phyloP scores from a whole-genome alignment of 768 basidiomycete species.

The Coprinellus micaceus region DNA sequence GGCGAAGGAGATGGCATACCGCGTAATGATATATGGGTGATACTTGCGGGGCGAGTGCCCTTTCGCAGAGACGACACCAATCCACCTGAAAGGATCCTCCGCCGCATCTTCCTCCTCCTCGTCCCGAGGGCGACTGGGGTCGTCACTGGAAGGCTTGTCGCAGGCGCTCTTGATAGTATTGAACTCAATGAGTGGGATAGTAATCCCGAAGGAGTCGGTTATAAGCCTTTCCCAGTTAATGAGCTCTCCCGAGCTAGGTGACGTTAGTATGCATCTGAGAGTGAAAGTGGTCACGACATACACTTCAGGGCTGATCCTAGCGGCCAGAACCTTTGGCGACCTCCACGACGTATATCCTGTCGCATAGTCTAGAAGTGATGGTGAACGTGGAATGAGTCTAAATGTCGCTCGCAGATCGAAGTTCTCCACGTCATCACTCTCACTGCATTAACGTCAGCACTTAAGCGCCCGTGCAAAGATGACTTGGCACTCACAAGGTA shows the following conservation, averaged over 20 bases:
- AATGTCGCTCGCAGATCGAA: slow-evolving; percentile 36
- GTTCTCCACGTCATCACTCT: slow-evolving; percentile 17
- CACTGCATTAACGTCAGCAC: slow-evolving; percentile 6
- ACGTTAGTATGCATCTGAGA: neutral
- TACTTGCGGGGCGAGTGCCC: slow-evolving; percentile 14
- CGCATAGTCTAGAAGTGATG: slow-evolving; percentile 26
- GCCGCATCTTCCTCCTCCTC: neutral
- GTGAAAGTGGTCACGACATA: neutral
- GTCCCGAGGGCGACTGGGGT: too few species aligned
- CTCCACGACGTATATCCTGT: slow-evolving; percentile 30
- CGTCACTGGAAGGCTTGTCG: too few species aligned
- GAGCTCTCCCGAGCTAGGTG: neutral
- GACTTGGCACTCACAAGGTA: slow-evolving; percentile 25
- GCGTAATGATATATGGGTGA: slow-evolving; percentile 37
- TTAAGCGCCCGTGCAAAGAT: neutral
- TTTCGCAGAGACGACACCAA: slow-evolving; percentile 8
- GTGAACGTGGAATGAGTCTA: slow-evolving; percentile 26
- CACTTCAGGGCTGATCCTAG: slow-evolving; percentile 10
- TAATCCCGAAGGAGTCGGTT: slow-evolving; percentile 28
- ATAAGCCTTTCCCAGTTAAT: neutral
- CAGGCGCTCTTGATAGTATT: slow-evolving; percentile 21
- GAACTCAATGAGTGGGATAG: slow-evolving; percentile 33
- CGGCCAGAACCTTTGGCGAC: slow-evolving; percentile 14
- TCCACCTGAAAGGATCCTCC: slow-evolving; percentile 3
- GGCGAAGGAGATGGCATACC: slow-evolving; percentile 15